Evolutionary conservation across 1,139 yeast species (phyloP), one percentile per base, ranked within the genome.

Genomic region (Yamadazyma triangularis): DNA sequence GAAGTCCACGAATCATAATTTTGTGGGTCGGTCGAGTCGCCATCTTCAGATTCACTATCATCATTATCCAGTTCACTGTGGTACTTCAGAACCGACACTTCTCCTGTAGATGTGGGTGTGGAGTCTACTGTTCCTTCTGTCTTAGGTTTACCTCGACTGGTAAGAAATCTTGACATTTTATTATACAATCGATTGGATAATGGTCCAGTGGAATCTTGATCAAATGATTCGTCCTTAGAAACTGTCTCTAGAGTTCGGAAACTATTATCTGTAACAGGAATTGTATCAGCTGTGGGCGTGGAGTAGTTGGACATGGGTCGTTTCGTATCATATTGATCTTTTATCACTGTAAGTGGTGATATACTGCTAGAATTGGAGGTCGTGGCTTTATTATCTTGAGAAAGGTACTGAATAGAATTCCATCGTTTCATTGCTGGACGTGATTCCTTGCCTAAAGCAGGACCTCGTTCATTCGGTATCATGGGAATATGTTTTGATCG

Each of bases 301-400:
- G 43, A 35, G 8, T 30, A 38, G 26, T 40, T 40, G 23, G 30
- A 29, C 4, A 34, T 21, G 2, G 63, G 64, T 27, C 56, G 32
- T 33, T 36, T 47, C 4, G 55, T 58, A 29, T 59, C 45, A 34
- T 58, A 58, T 30, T 55, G 53, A 30, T 59, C 64, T 24, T 49
- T 41, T 12, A 58, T 41, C 3, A 56, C 58, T 0, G 60, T 56
- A 24, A 59, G 41, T 2, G 66, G 64, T 2, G 61, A 56, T 1
- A 56, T 33, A 29, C 56, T 51, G 14, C 26, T 33, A 4, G 18
- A 25, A 18, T 27, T 32, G 13, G 10, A 18, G 6, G 6, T 18
- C 6, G 23, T 12, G 13, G 21, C 24, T 21, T 25, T 19, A 12
- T 24, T 25, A 11, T 36, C 37, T 20, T 22, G 12, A 8, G 41